Evolutionary conservation across 768 basidiomycete species (phyloP).

Genomic region (Heimioporus sp.): DNA sequence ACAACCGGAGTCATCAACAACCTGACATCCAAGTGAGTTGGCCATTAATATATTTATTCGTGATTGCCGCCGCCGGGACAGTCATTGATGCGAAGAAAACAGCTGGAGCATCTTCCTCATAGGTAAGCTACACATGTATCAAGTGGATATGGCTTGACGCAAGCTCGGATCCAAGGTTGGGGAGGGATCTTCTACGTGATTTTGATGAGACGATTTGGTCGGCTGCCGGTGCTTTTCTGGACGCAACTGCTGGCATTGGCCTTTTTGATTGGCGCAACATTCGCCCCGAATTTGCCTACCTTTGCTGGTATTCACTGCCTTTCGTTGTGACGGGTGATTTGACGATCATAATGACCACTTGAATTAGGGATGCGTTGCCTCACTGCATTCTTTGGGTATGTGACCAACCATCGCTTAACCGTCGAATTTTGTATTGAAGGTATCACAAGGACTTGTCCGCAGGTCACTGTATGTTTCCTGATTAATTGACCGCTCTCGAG

Average conservation of each 20-base stretch:
- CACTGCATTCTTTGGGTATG: slow-evolving; percentile 32
- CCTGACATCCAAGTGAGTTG: slow-evolving; percentile 43
- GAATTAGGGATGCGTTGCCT: slow-evolving; percentile 31
- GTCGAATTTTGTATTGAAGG: not conserved
- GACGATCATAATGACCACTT: not conserved
- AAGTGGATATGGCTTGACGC: slow-evolving; percentile 3
- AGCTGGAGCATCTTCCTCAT: slow-evolving; percentile 50
- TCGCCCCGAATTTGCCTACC: slow-evolving; percentile 45
- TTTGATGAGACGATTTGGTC: slow-evolving; percentile 29
- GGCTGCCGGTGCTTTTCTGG: slow-evolving; percentile 32
- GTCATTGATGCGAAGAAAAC: slow-evolving; percentile 1
- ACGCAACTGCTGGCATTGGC: slow-evolving; percentile 39
- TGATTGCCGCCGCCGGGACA: not conserved
- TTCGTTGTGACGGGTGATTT: not conserved
- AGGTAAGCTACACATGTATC: slow-evolving; percentile 23
- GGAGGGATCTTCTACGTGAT: slow-evolving; percentile 30
- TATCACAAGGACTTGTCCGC: slow-evolving; percentile 44
- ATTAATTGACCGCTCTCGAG: not conserved
- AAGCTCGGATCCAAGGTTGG: slow-evolving; percentile 19
- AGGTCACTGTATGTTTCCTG: slow-evolving; percentile 39
- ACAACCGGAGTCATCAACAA: slow-evolving; percentile 49
- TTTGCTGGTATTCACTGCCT: slow-evolving; percentile 39
- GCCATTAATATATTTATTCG: too few relatives aligned
- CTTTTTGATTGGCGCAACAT: slow-evolving; percentile 50
- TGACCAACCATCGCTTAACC: not conserved